Conservation (phyloP, 2,329 filamentous ascomycete genomes). For the Aquanectria penicillioides region DNA sequence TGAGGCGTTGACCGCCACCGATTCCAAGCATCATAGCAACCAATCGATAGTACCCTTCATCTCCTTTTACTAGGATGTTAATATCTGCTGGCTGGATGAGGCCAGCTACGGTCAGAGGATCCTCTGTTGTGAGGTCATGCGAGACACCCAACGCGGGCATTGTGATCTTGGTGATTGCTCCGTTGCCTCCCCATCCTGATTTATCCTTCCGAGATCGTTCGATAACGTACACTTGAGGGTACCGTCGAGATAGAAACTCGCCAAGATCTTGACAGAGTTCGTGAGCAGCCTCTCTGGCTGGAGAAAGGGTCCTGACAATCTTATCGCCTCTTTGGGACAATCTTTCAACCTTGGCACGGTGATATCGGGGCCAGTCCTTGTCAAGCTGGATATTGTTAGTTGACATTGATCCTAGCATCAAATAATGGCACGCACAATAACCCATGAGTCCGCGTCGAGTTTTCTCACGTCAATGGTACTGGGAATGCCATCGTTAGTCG, state of each 20-base stretch:
- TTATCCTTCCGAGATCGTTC: neutral
- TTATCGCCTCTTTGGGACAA: conserved; percentile 1
- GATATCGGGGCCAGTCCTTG: conserved; percentile 3
- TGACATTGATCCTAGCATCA: neutral
- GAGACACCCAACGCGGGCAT: conserved; percentile 2
- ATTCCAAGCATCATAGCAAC: conserved; percentile 15
- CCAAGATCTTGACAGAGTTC: conserved; percentile 8
- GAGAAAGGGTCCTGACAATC: neutral
- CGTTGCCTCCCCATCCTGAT: neutral
- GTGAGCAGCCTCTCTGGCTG: neutral
- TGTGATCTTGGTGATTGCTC: neutral
- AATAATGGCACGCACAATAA: neutral
- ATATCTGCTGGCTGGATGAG: conserved; percentile 7
- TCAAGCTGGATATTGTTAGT: neutral
- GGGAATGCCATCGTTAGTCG: neutral
- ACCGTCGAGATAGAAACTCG: conserved; percentile 5
- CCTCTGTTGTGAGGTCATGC: conserved; percentile 3
- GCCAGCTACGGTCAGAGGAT: conserved; percentile 7
- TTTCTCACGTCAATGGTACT: conserved; percentile 11
- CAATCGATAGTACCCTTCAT: neutral
- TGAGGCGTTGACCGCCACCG: conserved; percentile 4
- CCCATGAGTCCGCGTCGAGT: conserved; percentile 4
- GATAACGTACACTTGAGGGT: conserved; percentile 6
- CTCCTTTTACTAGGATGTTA: neutral
- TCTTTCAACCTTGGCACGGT: neutral